Evolutionary conservation across 31 red algal genomes (phyloP).

Genomic region (Odonthalia washingtoniensis): DNA sequence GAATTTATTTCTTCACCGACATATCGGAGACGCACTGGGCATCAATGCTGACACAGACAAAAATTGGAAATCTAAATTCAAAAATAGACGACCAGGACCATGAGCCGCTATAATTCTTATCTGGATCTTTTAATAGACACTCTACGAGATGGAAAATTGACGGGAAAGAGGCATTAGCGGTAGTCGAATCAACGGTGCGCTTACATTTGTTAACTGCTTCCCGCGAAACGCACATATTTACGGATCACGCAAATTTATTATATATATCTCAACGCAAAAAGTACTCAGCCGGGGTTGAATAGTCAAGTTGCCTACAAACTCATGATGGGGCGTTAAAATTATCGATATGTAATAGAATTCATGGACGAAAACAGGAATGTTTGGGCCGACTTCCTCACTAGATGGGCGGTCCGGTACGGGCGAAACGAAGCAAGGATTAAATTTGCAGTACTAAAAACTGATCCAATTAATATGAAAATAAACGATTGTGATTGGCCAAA

Average conservation of each 20-base stretch:
- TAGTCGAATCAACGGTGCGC: slow-evolving; percentile 39
- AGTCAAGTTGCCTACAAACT: slow-evolving; percentile 30
- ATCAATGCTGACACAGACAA: slow-evolving; percentile 10
- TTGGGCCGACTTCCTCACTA: slow-evolving; percentile 12
- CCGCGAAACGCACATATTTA: slow-evolving; percentile 20
- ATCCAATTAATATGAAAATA: not conserved
- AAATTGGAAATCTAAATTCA: not conserved
- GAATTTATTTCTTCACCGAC: slow-evolving; percentile 12
- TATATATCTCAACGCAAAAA: slow-evolving; percentile 42
- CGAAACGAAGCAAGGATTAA: not conserved
- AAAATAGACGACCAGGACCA: slow-evolving; percentile 21
- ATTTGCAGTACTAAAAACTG: not conserved
- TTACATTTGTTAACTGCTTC: slow-evolving; percentile 16
- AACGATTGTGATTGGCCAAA: not conserved
- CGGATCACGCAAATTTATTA: slow-evolving; percentile 37
- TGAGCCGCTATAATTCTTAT: slow-evolving; percentile 37
- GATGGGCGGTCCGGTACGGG: not conserved
- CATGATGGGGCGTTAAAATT: slow-evolving; percentile 34
- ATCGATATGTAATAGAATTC: slow-evolving; percentile 27
- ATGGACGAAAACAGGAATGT: not conserved
- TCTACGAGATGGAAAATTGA: slow-evolving; percentile 11
- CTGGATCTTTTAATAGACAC: slow-evolving; percentile 20
- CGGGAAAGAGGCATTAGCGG: slow-evolving; percentile 51
- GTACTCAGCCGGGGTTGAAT: not conserved
- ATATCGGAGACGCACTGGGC: slow-evolving; percentile 33